Percentiles rank a stretch among this genome's conserved stretches.
These are phyloP conservation scores for Serendipita sp. DNA, from an alignment of 1,284 basidiomycete genomes.

Conservation along the genomic window DNA sequence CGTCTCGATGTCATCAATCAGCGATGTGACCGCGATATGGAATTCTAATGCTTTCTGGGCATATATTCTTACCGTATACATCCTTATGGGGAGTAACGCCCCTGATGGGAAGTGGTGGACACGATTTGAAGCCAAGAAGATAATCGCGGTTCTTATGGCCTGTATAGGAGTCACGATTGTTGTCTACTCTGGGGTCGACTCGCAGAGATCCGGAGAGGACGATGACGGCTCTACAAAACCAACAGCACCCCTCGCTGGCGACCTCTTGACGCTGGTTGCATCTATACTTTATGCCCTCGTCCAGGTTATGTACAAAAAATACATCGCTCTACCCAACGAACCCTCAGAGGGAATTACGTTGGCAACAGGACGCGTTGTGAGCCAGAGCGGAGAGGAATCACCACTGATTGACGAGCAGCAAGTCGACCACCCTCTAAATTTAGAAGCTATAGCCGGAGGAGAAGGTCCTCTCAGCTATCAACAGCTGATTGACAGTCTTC, in stretches of 20 bases:
- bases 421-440: background rate
- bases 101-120: background rate
- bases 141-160: conserved; percentile 60
- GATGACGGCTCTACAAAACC: conserved; percentile 19
- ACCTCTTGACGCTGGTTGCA: conserved; percentile 54
- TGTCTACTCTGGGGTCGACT: conserved; percentile 35
- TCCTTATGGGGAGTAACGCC: conserved; percentile 31
- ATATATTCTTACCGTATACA: conserved; percentile 53
- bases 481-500: conserved; percentile 31
- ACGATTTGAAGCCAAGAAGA: conserved; percentile 43
- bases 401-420: background rate
- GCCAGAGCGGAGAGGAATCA: background rate
- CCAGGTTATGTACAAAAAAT: conserved; percentile 64
- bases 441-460: background rate
- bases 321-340: conserved; percentile 49
- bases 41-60: conserved; percentile 77
- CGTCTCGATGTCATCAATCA: conserved; percentile 52
- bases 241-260: conserved; percentile 53
- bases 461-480: background rate
- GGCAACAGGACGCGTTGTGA: background rate
- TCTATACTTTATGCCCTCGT: conserved; percentile 37
- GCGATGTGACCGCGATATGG: conserved; percentile 72
- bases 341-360: conserved; percentile 18
- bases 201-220: conserved; percentile 6
- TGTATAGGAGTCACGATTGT: conserved; percentile 58